Evolutionary conservation across 2,329 filamentous ascomycete genomes (phyloP).

Genomic region (Xylaria polymorpha): DNA sequence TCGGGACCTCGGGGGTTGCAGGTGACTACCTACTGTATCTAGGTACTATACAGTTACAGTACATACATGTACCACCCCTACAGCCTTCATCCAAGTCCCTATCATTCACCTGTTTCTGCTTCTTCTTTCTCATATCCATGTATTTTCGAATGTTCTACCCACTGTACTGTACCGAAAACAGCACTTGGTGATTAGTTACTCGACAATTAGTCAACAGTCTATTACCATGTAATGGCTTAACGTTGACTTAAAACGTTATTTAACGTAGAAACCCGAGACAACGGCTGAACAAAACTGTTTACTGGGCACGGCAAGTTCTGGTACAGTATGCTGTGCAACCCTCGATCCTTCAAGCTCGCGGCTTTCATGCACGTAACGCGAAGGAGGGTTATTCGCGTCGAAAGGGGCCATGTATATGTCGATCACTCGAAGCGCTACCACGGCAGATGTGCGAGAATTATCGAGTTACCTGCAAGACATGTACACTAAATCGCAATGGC

Average conservation of each 20-base stretch:
- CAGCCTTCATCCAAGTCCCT: neutral
- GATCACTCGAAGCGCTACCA: slow-evolving; percentile 26
- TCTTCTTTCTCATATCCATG: neutral
- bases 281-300: slow-evolving; percentile 9
- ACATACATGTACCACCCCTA: neutral
- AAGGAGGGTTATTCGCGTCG: slow-evolving; percentile 33
- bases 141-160: neutral
- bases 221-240: neutral
- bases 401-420: slow-evolving; percentile 28
- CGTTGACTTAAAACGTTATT: slow-evolving; percentile 3
- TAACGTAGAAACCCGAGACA: neutral
- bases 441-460: slow-evolving; percentile 29
- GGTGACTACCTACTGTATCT: neutral
- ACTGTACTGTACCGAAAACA: neutral
- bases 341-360: slow-evolving; percentile 20
- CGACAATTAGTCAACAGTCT: neutral
- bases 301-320: neutral
- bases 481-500: slow-evolving; percentile 10
- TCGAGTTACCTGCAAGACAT: slow-evolving; percentile 28
- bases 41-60: neutral
- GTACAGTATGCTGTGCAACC: slow-evolving; percentile 8
- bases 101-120: neutral
- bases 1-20: slow-evolving; percentile 11
- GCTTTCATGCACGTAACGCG: slow-evolving; percentile 36
- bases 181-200: neutral